Base-by-base conservation (phyloP, 2,329 filamentous ascomycete species). In the Cercospora nicotianae region DNA sequence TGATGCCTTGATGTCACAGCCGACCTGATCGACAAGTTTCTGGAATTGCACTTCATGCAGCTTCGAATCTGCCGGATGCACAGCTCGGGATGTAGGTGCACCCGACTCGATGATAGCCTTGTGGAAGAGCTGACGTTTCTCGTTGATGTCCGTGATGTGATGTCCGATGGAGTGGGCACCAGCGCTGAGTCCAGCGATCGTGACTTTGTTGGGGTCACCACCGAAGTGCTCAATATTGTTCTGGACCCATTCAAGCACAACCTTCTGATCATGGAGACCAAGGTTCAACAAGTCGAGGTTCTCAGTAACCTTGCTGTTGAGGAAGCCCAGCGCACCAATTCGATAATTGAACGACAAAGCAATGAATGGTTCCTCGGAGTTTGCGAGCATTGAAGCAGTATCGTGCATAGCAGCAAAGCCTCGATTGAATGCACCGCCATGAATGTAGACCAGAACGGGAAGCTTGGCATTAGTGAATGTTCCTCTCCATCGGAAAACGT, bases 161-260 rank as follows among this genome's bases (percentile, higher is more conserved):
- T 92, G 90, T 3, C 89, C 90, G 70, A 91, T 85, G 66, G 87
- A 88, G 77, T 91, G 89, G 8, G 86, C 86, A 7, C 88, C 88
- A 33, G 87, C 87, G 72, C 85, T 87, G 51, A 84, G 76, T 0
- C 73, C 73, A 30, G 74, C 68, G n/a, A 76, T 69, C 0, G 73
- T 76, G 0, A 77, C 74, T 68, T 75, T 68, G 12, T 73, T 67
- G 3, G 70, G 69, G 62, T 77, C 73, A 28, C 78, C 80, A 9
- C 81, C 73, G 67, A 83, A 83, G 0, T 75, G 76, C 12, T 64
- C 78, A 62, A 83, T 82, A 62, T 77, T 75, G 26, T 75, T 68
- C 62, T 75, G 69, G 1, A 83, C 77, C 81, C 81, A 83, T 12
- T 80, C 79, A 51, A 83, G 73, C 0, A 77, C 78, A 68, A 81